Base-by-base conservation (phyloP, 257 asterid genomes). In the Cordia subcordata region DNA sequence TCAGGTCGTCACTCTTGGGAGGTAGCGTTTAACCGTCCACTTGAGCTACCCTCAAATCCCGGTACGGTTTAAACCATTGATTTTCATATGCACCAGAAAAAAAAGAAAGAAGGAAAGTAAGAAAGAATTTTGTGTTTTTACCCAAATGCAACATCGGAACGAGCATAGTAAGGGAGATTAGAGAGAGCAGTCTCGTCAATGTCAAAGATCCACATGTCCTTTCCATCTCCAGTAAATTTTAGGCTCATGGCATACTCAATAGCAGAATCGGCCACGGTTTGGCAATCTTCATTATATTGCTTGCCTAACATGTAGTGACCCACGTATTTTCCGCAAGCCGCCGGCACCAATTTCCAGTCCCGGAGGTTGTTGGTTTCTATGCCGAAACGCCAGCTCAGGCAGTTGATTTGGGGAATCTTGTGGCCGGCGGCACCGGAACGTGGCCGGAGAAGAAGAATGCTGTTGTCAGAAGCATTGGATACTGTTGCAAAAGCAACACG, bases 371-470 rank as follows among this genome's bases (percentile, higher is more conserved):
- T 52, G 10, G 94, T 74, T 70, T 87, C 94, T 42, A 82, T 94
- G 1, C 82, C 89, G 11, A 87, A 63, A 51, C 94, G 87, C 96
- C 96, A 87, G 71, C 89, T 82, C 13, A 70, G 78, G 80, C 96
- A 85, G 84, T 87, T 55, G 35, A 77, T 13, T 1, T 72, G 82
- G 15, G 64, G 60, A 10, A 70, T 18, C 0, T 11, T 72, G 45
- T 32, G 52, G 63, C 87, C 79, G 10, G 68, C 72, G 23, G 61
- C 20, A 33, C 78, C 79, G 1, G 73, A 44, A 13, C 54, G 66
- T 42, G 79, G 88, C 57, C 81, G 63, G 73, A 85, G 86, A 8
- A 16, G 73, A 40, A 60, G 81, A 71, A 84, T 67, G 14, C 58
- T 69, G 61, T 55, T 33, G 37, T 44, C 5, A 0, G 15, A 39